Evolutionary conservation across 148 eudicot species (phyloP), one percentile per base, ranked within the genome.

Genomic region (Diospyros kaki): DNA sequence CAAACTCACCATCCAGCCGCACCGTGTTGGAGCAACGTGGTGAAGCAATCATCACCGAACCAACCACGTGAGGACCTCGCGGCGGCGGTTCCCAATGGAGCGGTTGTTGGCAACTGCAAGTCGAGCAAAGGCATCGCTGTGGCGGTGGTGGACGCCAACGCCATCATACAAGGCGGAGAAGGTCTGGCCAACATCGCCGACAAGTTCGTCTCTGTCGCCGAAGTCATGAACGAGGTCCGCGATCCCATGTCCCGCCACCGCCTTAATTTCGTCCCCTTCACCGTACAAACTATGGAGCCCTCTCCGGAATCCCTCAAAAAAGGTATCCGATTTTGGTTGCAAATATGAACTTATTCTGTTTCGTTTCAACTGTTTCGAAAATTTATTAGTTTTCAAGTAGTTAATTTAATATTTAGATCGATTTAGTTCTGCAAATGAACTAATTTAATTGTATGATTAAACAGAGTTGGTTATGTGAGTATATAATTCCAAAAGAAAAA

Each of bases 111-210:
- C 12, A 77, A 83, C 81, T 85, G 87, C 83, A 85, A 83, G 58
- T 90, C 93, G 1, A 58, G 86, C 13, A 88, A 87, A 73, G 94
- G 93, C 48, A 83, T 95, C 9, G 83, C 96, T 0, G 80, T 95
- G n/a, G 97, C 99, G 0, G 94, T 95, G 17, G 87, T 95, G 15
- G 99, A 95, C 46, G 97, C 99, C n/a, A 92, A 88, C 77, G 97
- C 96, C 59, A 87, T 95, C 73, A 95, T 95, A 15, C 84, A 87
- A 66, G 99, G 94, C 66, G 94, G 93, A 1, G 91, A 88, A 74
- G 78, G 69, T 54, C 85, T 92, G 2, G 13, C 73, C 28, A 52
- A 71, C 74, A 55, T 73, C 5, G 88, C 97, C 8, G 97, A 92
- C 68, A 89, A 85, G 58, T 92, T 95, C 48, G 90, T 92, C 3